Evolutionary conservation across 2,329 filamentous ascomycete genomes (phyloP).

Genomic region (Cordyceps pruinosa): DNA sequence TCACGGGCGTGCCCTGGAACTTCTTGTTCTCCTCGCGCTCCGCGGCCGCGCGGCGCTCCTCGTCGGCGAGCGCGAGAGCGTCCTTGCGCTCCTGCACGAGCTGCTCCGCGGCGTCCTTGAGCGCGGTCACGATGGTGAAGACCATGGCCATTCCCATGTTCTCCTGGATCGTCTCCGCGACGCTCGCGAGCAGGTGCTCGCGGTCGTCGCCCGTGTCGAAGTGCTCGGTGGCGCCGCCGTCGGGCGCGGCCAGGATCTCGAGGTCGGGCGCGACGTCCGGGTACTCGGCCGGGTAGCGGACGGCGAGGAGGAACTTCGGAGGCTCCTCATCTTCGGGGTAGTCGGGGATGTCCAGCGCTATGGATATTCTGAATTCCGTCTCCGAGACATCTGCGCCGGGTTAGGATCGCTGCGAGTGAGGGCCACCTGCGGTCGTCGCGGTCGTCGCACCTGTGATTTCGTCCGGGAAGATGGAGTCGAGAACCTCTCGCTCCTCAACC

Average conservation of each 20-base stretch:
- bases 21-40: constrained; percentile 95
- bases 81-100: constrained; percentile 69
- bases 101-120: constrained; percentile 88
- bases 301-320: constrained; percentile 71
- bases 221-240: constrained; percentile 60
- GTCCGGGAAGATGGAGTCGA: constrained; percentile 96
- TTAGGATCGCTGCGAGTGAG: background rate
- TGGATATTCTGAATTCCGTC: constrained; percentile 77
- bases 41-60: constrained; percentile 47
- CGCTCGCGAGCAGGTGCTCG: constrained; percentile 59
- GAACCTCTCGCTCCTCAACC: constrained; percentile 90
- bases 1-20: constrained; percentile 88
- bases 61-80: constrained; percentile 44
- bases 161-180: constrained; percentile 75
- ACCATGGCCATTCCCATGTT: constrained; percentile 97
- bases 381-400: constrained; percentile 72
- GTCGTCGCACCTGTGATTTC: constrained; percentile 73
- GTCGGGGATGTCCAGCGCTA: constrained; percentile 71
- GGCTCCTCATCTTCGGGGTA: constrained; percentile 57
- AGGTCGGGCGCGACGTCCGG: constrained; percentile 80
- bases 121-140: constrained; percentile 77
- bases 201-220: constrained; percentile 80
- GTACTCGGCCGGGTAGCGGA: constrained; percentile 85
- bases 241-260: constrained; percentile 68
- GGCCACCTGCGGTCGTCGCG: background rate